Base-by-base conservation (phyloP, 345 rosid species). In the Citropsis articulata region DNA sequence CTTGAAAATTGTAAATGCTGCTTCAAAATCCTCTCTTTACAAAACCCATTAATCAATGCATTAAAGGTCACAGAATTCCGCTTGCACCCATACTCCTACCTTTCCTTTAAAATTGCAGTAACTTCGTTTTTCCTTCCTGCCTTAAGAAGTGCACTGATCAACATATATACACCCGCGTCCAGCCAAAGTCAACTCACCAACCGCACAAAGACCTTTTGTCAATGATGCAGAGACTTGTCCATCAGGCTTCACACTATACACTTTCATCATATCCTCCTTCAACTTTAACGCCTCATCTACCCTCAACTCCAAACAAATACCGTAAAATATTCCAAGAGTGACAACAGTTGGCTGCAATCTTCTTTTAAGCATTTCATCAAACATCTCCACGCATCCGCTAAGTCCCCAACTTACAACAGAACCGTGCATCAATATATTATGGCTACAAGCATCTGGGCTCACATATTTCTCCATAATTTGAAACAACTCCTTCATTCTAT, bases 381-480 rank as follows among this genome's bases (percentile, higher is more conserved):
- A 90, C 74, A 92, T 66, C 75, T 83, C 84, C 82, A 66, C 0
- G 38, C 97, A 61, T 81, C 87, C 74, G 84, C 90, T 13, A 87
- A 28, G 42, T 75, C 84, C 60, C 71, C 91, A 85, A 30, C 70
- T 73, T n/a, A 65, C 63, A 33, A 81, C 77, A 72, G 80, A 81
- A 9, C 86, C 87, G 28, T 83, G 73, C 64, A 95, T 92, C 87
- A 90, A 16, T 77, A 92, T 84, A 75, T 92, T 93, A 77, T 83
- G 91, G 56, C 94, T 95, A 69, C 98, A 93, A 56, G 88, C 85
- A 80, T 95, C 96, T 5, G 93, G 90, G 67, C 69, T 74, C 27
- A 75, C 86, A 64, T 53, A 80, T 72, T 84, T 70, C 71, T 84
- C 90, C 80, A 90, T 69, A 67, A 77, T 65, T 61, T 25, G 67